A percentile compares a stretch with the other conserved stretches of the same genome.
Conservation (phyloP, 73 alveolate species). For the Paraurostyla sp. region DNA sequence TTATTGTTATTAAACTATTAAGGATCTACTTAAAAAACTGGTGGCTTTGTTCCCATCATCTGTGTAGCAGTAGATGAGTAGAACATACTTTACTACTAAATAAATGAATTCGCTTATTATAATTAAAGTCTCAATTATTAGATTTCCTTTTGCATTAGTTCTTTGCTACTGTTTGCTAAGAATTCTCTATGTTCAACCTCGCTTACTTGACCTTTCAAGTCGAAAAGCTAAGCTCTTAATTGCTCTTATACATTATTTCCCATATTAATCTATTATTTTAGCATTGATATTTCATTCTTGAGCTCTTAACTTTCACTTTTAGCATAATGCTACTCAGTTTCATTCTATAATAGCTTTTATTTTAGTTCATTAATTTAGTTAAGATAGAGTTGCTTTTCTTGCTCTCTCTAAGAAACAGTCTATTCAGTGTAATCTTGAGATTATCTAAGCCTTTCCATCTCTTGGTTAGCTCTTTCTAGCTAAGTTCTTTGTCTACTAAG, state of each 20-base stretch:
- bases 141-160: constrained; percentile 20
- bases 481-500: neutral
- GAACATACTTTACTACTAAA: constrained; percentile 6
- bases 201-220: neutral
- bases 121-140: constrained; percentile 8
- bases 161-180: neutral
- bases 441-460: neutral
- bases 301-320: neutral
- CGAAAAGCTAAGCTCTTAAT: neutral
- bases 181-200: constrained; percentile 48
- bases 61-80: neutral
- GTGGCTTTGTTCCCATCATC: neutral
- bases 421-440: neutral
- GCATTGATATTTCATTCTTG: neutral
- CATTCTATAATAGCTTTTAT: neutral
- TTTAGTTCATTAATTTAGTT: neutral
- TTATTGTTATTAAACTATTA: neutral
- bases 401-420: neutral
- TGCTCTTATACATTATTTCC: constrained; percentile 9
- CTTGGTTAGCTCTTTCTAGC: constrained; percentile 17
- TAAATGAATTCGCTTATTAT: constrained; percentile 34
- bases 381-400: neutral
- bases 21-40: neutral
- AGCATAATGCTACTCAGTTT: constrained; percentile 2
- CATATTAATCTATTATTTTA: constrained; percentile 1